Percentiles rank a stretch among this genome's conserved stretches.
Evolutionary conservation across 345 rosid species (phyloP).

Genomic region (Salix purpurea): DNA sequence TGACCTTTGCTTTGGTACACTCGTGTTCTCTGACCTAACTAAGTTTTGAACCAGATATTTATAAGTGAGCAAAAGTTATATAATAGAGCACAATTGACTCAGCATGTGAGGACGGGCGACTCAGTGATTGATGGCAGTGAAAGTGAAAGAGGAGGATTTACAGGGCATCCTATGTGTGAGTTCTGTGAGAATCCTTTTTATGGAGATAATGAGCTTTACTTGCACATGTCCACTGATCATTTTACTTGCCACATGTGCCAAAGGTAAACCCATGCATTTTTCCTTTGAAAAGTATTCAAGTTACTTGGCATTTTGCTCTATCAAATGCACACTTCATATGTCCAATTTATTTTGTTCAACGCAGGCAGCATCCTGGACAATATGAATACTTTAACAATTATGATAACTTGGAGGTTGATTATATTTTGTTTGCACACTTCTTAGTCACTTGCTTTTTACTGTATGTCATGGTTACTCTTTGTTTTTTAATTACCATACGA

Average conservation of each 20-base stretch:
- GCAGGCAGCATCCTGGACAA: constrained; percentile 27
- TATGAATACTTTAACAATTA: constrained; percentile 22
- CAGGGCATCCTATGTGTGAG: constrained; percentile 26
- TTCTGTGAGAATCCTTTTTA: constrained; percentile 22
- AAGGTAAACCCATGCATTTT: constrained; percentile 6
- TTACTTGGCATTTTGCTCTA: neutral
- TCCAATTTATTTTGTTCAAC: neutral
- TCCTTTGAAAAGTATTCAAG: neutral
- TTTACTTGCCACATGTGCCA: constrained; percentile 30
- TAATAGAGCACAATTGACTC: constrained; percentile 15
- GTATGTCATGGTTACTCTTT: neutral
- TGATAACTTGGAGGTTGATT: constrained; percentile 19
- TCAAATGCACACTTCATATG: neutral
- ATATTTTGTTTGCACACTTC: neutral
- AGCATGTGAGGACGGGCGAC: constrained; percentile 25
- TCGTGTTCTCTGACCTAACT: neutral
- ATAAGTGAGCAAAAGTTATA: constrained; percentile 26
- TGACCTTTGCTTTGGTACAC: neutral
- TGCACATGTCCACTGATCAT: constrained; percentile 29
- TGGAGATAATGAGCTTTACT: constrained; percentile 28
- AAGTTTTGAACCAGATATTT: constrained; percentile 17
- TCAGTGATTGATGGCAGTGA: constrained; percentile 26
- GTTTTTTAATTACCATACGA: neutral
- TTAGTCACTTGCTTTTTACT: neutral
- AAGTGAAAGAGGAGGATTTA: constrained; percentile 28